Percentiles rank a stretch among this genome's conserved stretches.
phyloP scores from a whole-genome alignment of 179 eudicot species.

The Camellia oleifera region DNA sequence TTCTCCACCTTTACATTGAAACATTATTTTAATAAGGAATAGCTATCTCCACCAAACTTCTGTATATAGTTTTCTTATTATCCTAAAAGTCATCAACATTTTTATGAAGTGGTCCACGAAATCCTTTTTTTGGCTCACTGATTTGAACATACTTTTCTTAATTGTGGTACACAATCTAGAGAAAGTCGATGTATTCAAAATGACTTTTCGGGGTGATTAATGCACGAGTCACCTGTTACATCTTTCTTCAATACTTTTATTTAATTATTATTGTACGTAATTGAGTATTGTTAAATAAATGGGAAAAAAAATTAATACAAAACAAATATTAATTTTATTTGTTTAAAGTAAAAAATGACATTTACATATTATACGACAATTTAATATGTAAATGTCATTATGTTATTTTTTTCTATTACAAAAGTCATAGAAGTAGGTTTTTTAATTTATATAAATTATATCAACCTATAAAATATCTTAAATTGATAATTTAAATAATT shows the following conservation, averaged over 20 bases:
- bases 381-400: no score
- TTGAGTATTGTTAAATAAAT: no score
- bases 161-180: neutral
- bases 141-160: constrained; percentile 4
- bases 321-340: no score
- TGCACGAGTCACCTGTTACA: neutral
- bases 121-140: constrained; percentile 11
- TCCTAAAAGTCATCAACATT: constrained; percentile 4
- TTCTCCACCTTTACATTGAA: neutral
- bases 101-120: constrained; percentile 16
- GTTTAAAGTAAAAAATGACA: no score
- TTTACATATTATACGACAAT: no score
- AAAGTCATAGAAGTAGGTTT: no score
- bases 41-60: constrained; percentile 14
- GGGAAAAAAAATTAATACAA: no score
- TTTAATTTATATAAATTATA: no score
- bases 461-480: no score
- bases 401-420: no score
- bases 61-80: neutral
- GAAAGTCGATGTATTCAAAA: neutral
- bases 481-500: no score
- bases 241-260: neutral
- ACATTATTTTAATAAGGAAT: neutral
- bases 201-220: neutral
- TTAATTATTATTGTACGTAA: no score